These are phyloP conservation scores for Fusarium begoniae DNA, from an alignment of 2,329 filamentous ascomycete genomes.

Conservation along the genomic window DNA sequence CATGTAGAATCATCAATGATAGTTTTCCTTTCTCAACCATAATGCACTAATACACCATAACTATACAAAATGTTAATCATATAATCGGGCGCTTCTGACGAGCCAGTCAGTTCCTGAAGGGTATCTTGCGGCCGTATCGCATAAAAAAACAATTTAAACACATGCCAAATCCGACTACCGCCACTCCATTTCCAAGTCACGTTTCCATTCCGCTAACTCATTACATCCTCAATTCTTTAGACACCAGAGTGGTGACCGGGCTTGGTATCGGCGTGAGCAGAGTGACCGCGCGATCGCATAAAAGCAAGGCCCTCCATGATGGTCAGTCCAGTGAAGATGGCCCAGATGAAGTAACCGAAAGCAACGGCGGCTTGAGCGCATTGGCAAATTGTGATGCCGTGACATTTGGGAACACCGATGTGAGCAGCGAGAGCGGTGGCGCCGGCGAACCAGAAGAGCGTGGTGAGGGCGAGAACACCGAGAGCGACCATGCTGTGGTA, in stretches of 20 bases:
- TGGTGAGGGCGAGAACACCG: slow-evolving; percentile 74
- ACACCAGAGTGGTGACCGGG: slow-evolving; percentile 28
- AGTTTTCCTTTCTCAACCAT: neutral
- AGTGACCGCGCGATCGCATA: slow-evolving; percentile 52
- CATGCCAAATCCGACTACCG: neutral
- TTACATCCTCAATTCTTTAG: slow-evolving; percentile 4
- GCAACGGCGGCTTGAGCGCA: slow-evolving; percentile 70
- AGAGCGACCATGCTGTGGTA: slow-evolving; percentile 74
- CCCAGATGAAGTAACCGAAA: slow-evolving; percentile 73
- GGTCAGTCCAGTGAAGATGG: slow-evolving; percentile 58
- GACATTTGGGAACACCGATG: slow-evolving; percentile 64
- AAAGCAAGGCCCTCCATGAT: slow-evolving; percentile 58
- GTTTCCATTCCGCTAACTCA: neutral
- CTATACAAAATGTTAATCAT: slow-evolving; percentile 15
- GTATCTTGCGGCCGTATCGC: slow-evolving; percentile 39
- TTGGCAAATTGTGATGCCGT: slow-evolving; percentile 64
- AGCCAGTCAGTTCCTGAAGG: slow-evolving; percentile 25
- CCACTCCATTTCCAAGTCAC: neutral
- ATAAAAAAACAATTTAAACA: slow-evolving; percentile 2
- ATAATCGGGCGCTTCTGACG: slow-evolving; percentile 15
- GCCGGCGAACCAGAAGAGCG: slow-evolving; percentile 90
- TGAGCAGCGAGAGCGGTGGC: slow-evolving; percentile 79
- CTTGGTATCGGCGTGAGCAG: slow-evolving; percentile 45
- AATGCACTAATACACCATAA: neutral
- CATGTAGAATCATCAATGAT: neutral